Evolutionary conservation across 148 eudicot genomes (phyloP).

Genomic region (Selenicereus undatus): DNA sequence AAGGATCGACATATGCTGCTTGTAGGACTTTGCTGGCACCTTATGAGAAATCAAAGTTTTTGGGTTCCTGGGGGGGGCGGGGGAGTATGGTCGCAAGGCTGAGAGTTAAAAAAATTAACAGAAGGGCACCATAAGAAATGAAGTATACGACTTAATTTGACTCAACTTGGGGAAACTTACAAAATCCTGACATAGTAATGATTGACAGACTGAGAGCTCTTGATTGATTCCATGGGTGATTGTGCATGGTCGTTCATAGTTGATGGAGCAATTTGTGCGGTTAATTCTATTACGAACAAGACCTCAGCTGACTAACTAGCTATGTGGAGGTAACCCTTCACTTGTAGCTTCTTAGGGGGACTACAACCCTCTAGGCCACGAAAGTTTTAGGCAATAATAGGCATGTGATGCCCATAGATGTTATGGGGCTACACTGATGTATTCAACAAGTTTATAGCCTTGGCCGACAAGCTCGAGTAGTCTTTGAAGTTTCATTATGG

Average conservation of each 20-base stretch:
- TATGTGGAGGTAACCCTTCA: constrained; percentile 29
- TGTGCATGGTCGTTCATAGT: background rate
- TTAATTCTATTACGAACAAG: constrained; percentile 44
- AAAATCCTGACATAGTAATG: background rate
- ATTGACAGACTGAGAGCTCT: background rate
- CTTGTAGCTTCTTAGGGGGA: background rate
- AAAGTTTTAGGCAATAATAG: no score
- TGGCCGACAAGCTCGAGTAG: no score
- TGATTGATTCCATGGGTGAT: background rate
- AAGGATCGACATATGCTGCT: background rate
- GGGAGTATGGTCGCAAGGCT: background rate
- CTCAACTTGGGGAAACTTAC: background rate
- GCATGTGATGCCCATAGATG: no score
- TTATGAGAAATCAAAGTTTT: background rate
- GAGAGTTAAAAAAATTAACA: background rate
- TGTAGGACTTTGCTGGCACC: background rate
- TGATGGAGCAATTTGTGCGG: constrained; percentile 32
- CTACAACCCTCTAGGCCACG: no score
- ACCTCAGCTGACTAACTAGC: constrained; percentile 47
- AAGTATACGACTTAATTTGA: background rate
- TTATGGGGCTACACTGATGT: no score
- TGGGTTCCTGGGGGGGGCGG: background rate
- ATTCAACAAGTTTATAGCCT: no score
- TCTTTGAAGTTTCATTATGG: no score
- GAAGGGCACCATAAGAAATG: background rate